Evolutionary conservation across 371 early-diverging fungal species (phyloP).

Genomic region (Smittium mucronatum): DNA sequence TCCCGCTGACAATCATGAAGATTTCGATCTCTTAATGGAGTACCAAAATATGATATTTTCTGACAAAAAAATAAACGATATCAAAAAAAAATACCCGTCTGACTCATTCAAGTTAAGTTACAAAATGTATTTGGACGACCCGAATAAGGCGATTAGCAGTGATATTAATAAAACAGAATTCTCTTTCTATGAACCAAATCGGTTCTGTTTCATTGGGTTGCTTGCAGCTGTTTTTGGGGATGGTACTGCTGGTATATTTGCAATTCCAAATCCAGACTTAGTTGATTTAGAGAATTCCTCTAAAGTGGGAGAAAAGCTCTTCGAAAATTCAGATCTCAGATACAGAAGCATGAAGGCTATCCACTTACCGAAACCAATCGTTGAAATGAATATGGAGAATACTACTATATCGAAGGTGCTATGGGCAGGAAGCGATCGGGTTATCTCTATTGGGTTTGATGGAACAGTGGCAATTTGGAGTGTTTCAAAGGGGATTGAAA

Average conservation of each 20-base stretch:
- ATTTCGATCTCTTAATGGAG: background rate
- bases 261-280: constrained; percentile 6
- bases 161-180: background rate
- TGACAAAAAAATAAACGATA: background rate
- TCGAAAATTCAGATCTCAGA: background rate
- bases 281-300: background rate
- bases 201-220: background rate
- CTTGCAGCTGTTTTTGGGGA: constrained; percentile 12
- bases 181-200: background rate
- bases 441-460: constrained; percentile 7
- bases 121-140: background rate
- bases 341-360: background rate
- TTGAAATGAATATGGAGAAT: constrained; percentile 8
- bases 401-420: background rate
- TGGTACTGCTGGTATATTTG: constrained; percentile 10
- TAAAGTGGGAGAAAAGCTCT: background rate
- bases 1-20: constrained; percentile 1
- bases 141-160: background rate
- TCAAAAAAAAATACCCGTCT: background rate
- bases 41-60: background rate
- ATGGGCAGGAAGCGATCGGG: constrained; percentile 10
- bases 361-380: background rate
- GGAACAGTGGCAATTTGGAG: constrained; percentile 12
- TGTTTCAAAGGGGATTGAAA: background rate
- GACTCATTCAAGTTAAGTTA: background rate